Conservation (phyloP, 2,329 filamentous ascomycete genomes). For the Colletotrichum gigasporum region DNA sequence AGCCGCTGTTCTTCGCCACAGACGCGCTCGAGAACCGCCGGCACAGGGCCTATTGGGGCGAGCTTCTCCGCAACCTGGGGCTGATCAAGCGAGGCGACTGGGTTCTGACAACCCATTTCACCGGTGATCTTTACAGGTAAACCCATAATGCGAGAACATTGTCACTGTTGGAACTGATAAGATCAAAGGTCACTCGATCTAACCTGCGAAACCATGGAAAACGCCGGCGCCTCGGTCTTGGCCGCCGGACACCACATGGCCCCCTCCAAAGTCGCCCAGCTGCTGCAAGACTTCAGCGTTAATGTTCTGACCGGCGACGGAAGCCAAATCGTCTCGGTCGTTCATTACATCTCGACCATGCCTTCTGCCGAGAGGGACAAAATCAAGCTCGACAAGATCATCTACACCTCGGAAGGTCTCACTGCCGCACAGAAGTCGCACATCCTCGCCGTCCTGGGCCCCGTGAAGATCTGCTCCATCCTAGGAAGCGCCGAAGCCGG, state of each 20-base stretch:
- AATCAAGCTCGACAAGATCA: slow-evolving; percentile 48
- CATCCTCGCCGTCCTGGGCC: slow-evolving; percentile 41
- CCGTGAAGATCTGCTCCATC: slow-evolving; percentile 48
- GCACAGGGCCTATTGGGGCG: slow-evolving; percentile 46
- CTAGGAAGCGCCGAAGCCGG: slow-evolving; percentile 54
- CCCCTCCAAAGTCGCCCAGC: slow-evolving; percentile 35
- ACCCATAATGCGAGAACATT: neutral
- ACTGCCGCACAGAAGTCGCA: slow-evolving; percentile 42
- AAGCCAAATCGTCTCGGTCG: slow-evolving; percentile 48
- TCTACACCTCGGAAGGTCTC: slow-evolving; percentile 55
- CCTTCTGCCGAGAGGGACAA: slow-evolving; percentile 24
- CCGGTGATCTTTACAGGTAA: slow-evolving; percentile 50
- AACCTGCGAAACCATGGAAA: slow-evolving; percentile 49
- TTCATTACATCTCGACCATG: slow-evolving; percentile 45
- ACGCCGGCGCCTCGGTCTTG: slow-evolving; percentile 50
- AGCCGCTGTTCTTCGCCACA: slow-evolving; percentile 49
- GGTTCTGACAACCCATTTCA: slow-evolving; percentile 47
- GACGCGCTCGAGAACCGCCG: slow-evolving; percentile 51
- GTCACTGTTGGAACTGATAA: neutral
- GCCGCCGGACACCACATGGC: slow-evolving; percentile 44
- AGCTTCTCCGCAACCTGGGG: slow-evolving; percentile 40
- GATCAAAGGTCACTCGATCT: slow-evolving; percentile 48
- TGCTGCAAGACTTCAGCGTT: slow-evolving; percentile 42
- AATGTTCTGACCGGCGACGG: slow-evolving; percentile 50
- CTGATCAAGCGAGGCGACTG: slow-evolving; percentile 48